Percentiles rank a stretch among this genome's conserved stretches.
phyloP scores from a whole-genome alignment of 257 asterid genomes.

The Scutellaria galericulata region DNA sequence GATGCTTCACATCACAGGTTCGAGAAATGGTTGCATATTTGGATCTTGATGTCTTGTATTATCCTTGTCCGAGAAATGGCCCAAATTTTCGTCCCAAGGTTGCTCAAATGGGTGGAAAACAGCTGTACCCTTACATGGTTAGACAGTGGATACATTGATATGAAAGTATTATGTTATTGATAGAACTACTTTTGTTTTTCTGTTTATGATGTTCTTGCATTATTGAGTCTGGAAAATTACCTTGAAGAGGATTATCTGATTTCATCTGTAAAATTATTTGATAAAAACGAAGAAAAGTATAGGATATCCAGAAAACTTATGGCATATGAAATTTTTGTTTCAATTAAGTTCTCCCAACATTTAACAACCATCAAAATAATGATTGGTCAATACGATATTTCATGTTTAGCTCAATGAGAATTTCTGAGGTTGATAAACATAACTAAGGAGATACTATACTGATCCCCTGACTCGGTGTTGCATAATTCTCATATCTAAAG shows the following conservation, averaged over 20 bases:
- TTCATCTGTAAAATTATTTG: not conserved
- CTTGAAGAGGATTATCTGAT: not conserved
- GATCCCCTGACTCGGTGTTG: not conserved
- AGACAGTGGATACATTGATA: constrained; percentile 32
- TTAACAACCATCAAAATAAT: not conserved
- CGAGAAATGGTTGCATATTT: constrained; percentile 82
- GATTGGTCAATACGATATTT: not conserved
- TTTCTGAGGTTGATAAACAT: not conserved
- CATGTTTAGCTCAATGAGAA: not conserved
- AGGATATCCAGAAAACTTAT: not conserved
- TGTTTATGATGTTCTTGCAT: constrained; percentile 13
- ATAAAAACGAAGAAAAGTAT: not conserved
- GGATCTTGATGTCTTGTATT: constrained; percentile 89
- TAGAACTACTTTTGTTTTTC: constrained; percentile 5
- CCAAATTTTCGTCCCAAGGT: constrained; percentile 88
- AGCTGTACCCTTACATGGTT: constrained; percentile 91
- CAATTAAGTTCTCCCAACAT: not conserved
- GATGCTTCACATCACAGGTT: constrained; percentile 57
- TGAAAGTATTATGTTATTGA: constrained; percentile 6
- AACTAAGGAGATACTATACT: not conserved
- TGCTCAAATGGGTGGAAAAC: constrained; percentile 84
- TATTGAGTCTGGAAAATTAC: not conserved
- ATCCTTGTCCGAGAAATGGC: constrained; percentile 95
- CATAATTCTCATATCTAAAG: not conserved
- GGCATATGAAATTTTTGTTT: not conserved